Evolutionary conservation across 2,329 filamentous ascomycete genomes (phyloP), one percentile per base, ranked within the genome.

Genomic region (Fulvia fulva): DNA sequence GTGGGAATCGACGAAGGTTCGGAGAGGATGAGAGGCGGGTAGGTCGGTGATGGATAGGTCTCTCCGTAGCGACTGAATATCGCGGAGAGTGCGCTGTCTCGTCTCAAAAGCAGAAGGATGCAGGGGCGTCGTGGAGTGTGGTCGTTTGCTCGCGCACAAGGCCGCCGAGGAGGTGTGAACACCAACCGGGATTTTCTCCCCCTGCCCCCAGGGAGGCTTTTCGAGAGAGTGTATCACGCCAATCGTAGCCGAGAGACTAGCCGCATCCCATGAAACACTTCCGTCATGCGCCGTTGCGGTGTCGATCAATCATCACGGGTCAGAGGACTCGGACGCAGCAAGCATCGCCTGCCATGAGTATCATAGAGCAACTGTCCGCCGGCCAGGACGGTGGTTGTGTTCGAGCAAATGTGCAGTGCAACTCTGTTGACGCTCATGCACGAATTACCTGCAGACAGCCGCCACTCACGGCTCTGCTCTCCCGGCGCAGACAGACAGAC

Each of bases 271-370:
- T 51, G 54, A 45, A 46, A 45, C 41, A 30, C 25, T 47, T 28
- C 54, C 45, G 45, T 56, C 54, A 56, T 51, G 46, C 46, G 46
- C 54, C 54, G 54, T 51, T 56, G 30, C 30, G 54, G 19, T 26
- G 44, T 25, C 37, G 45, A 51, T 56, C n/a, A n/a, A n/a, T n/a
- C n/a, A n/a, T n/a, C 32, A 25, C n/a, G 14, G 21, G 19, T 28
- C 26, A n/a, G 43, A 16, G 16, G 21, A 44, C 16, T 30, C 37
- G 51, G n/a, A 6, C 12, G 22, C 9, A 30, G 51, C 37, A 53
- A 30, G 51, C 47, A 50, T 50, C 11, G 47, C 47, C 47, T 50
- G 47, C n/a, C 11, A 47, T 3, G 25, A 47, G 16, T 25, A 23
- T 6, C 12, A 25, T 22, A 25, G 44, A 23, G 21, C 32, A 34